Base-by-base conservation (phyloP, 1,284 basidiomycete genomes). In the Rhizoctonia solani region DNA sequence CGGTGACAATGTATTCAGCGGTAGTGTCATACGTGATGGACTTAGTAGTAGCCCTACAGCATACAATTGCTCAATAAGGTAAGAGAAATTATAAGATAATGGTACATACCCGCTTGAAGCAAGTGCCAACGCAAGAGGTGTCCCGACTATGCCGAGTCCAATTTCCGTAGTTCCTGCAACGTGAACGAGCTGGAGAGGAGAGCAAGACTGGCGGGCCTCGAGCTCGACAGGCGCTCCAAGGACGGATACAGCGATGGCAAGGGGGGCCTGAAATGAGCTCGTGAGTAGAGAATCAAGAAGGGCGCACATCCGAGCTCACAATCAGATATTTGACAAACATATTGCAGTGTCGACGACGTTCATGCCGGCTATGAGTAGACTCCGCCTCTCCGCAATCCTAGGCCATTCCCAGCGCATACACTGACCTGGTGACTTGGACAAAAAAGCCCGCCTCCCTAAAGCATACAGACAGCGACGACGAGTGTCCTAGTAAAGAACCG, bases 151-250 rank as follows among this genome's bases (percentile, higher is more conserved):
- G 29, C 56, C 56, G 5, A 59, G 56, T 3, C 56, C 56, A 19
- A 29, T 19, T 21, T 59, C 56, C 14, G n/a, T 32, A 9, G 56
- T 47, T 3, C 56, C 56, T 4, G 56, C 3, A 16, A 59, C 4
- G 30, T 59, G 56, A 21, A 59, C 56, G 13, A 59, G 42, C 29
- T 59, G 56, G 3, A 59, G 27, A 9, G 29, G n/a, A 32, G 56
- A 47, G 29, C 56, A 59, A 1, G 56, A 47, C 42, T 59, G 42
- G 14, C 56, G 56, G 19, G 56, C 29, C 16, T 59, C 42, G 42
- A 47, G 56, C 27, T 59, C 25, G 25, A 49, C 46, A 30, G 56
- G 56, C 3, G 29, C 56, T 11, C 42, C 44, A 3, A 59, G 25
- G 3, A 21, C 56, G 32, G 42, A 8, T 23, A 4, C 29, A 23